Evolutionary conservation across 345 rosid species (phyloP), one percentile per base, ranked within the genome.

Genomic region (Pistacia vera): DNA sequence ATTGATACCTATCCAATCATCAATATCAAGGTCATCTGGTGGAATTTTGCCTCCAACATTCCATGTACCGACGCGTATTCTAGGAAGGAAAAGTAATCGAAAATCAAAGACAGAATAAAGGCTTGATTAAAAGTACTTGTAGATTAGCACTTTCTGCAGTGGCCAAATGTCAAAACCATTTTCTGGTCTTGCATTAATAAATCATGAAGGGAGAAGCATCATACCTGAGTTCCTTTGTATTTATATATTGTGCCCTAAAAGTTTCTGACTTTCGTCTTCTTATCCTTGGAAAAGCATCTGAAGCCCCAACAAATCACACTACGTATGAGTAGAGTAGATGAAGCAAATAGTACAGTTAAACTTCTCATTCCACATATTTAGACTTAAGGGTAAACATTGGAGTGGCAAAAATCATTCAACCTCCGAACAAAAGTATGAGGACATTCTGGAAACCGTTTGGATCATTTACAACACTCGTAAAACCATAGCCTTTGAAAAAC

Each of bases 11-110:
- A 95, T 87, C 99, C 97, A 95, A 22, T 90, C 96, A 81, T 95
- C 98, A 56, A 95, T 89, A 82, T 86, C 97, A 20, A 93, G 90
- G 80, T 92, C 97, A 74, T 90, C 92, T 1, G 94, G 88, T 62
- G 99, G 99, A 74, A 90, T 79, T 77, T 78, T 87, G 70, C 97
- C 98, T 79, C 91, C 99, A 63, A 90, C 99, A 82, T 95, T 95
- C 99, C 99, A 95, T 22, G 99, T 95, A 66, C 93, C 93, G 76
- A 85, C 91, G 30, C 88, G 77, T 75, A 95, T 81, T 83, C 99
- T 95, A 74, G 61, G 16, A 54, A 73, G 22, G 48, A 16, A 61
- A 58, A n/a, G 65, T 49, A 68, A 25, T 49, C 0, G 58, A 16
- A 67, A 7, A 68, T 30, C n/a, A 54, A 28, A 70, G 48, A 33